These are phyloP conservation scores for Pinus taeda DNA, from an alignment of 75 land plant genomes.

Conservation along the genomic window DNA sequence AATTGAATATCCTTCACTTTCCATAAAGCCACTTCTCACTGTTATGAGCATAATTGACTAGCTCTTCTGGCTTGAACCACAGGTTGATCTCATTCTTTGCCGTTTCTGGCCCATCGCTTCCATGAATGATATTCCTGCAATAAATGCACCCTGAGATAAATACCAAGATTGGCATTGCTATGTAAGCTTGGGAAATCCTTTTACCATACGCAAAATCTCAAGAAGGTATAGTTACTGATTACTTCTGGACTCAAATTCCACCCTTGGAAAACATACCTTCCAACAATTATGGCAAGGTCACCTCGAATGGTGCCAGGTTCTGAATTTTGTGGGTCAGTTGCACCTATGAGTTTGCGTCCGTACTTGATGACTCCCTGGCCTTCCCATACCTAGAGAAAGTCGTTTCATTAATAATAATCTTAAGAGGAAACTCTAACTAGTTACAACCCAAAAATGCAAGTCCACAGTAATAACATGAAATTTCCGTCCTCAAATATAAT, in stretches of 20 bases:
- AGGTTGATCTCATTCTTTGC: slow-evolving; percentile 77
- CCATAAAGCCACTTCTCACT: slow-evolving; percentile 94
- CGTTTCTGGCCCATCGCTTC: slow-evolving; percentile 87
- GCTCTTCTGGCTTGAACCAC: slow-evolving; percentile 91
- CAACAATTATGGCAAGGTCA: slow-evolving; percentile 87
- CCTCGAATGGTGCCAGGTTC: slow-evolving; percentile 98
- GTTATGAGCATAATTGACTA: slow-evolving; percentile 63
- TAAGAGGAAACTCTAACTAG: too few species aligned
- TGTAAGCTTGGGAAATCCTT: background rate
- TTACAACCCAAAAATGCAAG: too few species aligned
- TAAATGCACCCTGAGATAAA: too few species aligned
- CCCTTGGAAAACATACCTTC: slow-evolving; percentile 47
- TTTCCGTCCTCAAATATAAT: too few species aligned
- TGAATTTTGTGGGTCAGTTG: slow-evolving; percentile 93
- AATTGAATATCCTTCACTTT: slow-evolving; percentile 7
- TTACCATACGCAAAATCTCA: background rate
- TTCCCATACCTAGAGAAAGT: slow-evolving; percentile 81
- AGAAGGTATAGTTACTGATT: background rate
- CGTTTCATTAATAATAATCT: too few species aligned
- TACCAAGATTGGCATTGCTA: too few species aligned
- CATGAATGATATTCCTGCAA: slow-evolving; percentile 82
- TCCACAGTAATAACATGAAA: too few species aligned
- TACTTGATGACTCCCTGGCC: slow-evolving; percentile 98
- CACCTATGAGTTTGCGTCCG: slow-evolving; percentile 94
- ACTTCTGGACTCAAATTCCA: background rate